A percentile compares a stretch with the other conserved stretches of the same genome.
phyloP scores from a whole-genome alignment of 495 filamentous ascomycete species.

The Cladorrhinum samala region DNA sequence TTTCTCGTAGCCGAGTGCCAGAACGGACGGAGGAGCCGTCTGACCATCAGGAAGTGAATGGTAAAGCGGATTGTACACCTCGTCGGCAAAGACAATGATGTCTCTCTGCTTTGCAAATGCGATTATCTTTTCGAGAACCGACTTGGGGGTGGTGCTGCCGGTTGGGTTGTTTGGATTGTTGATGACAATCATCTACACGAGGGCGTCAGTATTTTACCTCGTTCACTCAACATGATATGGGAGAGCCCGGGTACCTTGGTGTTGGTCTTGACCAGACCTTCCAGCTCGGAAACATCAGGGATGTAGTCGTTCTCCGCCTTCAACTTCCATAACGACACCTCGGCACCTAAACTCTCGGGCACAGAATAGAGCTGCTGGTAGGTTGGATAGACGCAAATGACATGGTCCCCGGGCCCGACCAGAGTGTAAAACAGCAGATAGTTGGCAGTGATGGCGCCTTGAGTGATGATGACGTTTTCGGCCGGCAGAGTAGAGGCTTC shows the following conservation, averaged over 20 bases:
- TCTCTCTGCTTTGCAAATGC: constrained; percentile 55
- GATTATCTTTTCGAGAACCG: constrained; percentile 55
- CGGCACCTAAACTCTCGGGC: constrained; percentile 69
- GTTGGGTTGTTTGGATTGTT: constrained; percentile 92
- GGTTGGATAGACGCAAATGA: constrained; percentile 83
- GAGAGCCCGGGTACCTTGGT: too few relatives aligned
- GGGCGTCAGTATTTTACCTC: too few relatives aligned
- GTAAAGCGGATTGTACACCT: constrained; percentile 88
- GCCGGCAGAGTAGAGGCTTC: constrained; percentile 15
- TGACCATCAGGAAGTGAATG: constrained; percentile 43
- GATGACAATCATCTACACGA: constrained; percentile 36
- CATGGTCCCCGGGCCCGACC: constrained; percentile 75
- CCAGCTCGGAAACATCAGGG: constrained; percentile 61
- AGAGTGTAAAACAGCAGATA: constrained; percentile 70
- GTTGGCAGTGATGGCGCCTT: constrained; percentile 81
- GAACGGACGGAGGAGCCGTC: constrained; percentile 40
- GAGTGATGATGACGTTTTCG: constrained; percentile 69
- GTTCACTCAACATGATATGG: too few relatives aligned
- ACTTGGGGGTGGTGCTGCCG: constrained; percentile 60
- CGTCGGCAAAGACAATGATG: constrained; percentile 69
- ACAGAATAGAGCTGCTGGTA: constrained; percentile 85
- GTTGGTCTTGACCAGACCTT: constrained; percentile 60
- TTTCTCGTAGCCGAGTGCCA: constrained; percentile 62
- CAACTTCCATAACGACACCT: constrained; percentile 75
- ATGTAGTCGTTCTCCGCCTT: constrained; percentile 59